phyloP scores from a whole-genome alignment of 179 eudicot genomes.

The Heliamphora pulchella region DNA sequence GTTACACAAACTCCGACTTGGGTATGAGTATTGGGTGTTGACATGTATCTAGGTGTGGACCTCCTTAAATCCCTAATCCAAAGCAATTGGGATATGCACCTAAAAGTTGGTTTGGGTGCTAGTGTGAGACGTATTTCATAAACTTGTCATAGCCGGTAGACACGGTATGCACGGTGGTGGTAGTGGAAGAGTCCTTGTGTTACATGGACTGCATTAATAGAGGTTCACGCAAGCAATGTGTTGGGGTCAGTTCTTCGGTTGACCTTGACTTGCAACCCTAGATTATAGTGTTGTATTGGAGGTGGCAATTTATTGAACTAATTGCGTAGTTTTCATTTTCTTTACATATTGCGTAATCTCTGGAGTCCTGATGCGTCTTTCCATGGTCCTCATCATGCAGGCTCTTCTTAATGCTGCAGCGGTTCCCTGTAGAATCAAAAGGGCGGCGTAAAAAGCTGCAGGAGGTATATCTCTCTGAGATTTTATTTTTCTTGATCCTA shows the following conservation, averaged over 20 bases:
- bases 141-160: neutral
- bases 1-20: neutral
- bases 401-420: slow-evolving; percentile 82
- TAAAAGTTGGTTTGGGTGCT: neutral
- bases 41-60: neutral
- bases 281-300: neutral
- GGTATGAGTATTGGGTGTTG: neutral
- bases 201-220: neutral
- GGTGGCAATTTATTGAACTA: neutral
- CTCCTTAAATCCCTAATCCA: no score
- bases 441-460: slow-evolving; percentile 89
- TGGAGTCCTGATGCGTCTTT: neutral
- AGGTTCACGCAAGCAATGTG: neutral
- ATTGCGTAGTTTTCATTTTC: neutral
- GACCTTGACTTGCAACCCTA: neutral
- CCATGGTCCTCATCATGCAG: slow-evolving; percentile 30
- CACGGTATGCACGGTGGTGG: neutral
- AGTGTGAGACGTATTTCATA: neutral
- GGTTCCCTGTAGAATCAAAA: slow-evolving; percentile 91
- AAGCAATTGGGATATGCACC: no score
- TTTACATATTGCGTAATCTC: slow-evolving; percentile 4
- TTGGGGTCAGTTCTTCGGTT: neutral
- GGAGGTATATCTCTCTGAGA: slow-evolving; percentile 46
- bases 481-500: neutral
- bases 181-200: neutral